Base-by-base conservation (phyloP, 2,329 filamentous ascomycete species). In the Drechmeria coniospora region DNA sequence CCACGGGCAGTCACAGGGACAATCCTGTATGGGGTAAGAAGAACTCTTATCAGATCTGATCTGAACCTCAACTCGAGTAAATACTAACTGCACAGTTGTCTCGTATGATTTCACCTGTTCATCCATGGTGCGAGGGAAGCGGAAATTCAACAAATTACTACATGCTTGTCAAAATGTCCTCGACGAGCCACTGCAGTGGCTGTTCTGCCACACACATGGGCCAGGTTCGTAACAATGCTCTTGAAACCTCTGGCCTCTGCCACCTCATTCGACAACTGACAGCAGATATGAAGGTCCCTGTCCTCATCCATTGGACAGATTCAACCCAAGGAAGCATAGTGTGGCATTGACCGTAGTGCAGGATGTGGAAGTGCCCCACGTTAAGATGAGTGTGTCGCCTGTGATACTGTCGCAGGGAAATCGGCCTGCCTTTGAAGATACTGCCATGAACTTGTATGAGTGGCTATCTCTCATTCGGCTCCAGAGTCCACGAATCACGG, bases 91-190 rank as follows among this genome's bases (percentile, higher is more conserved):
- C 12, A 6, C 13, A 90, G 80, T 76, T 16, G 68, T 95, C 25
- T 72, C 87, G 40, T 61, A 79, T 27, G 75, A 95, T 33, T 64
- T 98, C 16, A 68, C 75, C 12, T 59, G 65, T 5, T 67, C 74
- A 1, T 74, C 74, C 1, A 93, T 93, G 81, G 50, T 82, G 6
- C 76, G 74, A 29, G 84, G 84, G 4, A 90, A 83, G 49, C 84
- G 79, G 37, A 78, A 74, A 0, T 93, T 92, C 43, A 76, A 86
- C 36, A 64, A 82, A 25, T 57, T 93, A 10, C 49, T 76, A 6
- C 80, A 80, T 61, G 82, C 83, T 10, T 83, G 75, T 49, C 75
- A 77, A 41, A 81, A 83, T 36, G 81, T 82, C 14, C 59, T 94
- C 14, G 69, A 65, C 26, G 54, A 63, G 24, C 70, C 75, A 1